A percentile compares a stretch with the other conserved stretches of the same genome.
Evolutionary conservation across 179 eudicot genomes (phyloP).

Genomic region (Spinacia oleracea): DNA sequence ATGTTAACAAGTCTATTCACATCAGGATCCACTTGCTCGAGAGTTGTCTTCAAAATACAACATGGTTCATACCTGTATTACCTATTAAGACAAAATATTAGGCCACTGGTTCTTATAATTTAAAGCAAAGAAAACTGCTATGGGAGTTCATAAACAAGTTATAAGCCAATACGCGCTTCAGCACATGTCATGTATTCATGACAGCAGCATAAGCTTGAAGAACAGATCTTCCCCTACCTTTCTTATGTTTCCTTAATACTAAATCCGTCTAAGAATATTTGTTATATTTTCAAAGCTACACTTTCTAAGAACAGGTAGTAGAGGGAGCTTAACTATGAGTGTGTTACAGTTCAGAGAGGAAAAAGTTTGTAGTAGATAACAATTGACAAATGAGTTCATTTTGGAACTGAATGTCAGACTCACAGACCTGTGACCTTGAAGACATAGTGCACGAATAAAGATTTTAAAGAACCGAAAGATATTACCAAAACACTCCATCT

Average conservation of each 20-base stretch:
- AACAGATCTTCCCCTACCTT: background rate
- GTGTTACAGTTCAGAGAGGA: background rate
- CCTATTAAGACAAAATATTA: background rate
- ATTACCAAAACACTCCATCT: background rate
- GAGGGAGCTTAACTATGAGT: background rate
- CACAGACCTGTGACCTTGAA: slow-evolving; percentile 18
- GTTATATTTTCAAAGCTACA: background rate
- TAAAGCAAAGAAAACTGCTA: background rate
- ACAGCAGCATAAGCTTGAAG: background rate
- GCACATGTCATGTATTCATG: background rate
- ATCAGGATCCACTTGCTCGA: background rate
- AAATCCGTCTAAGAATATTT: too few species aligned
- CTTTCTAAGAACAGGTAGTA: background rate
- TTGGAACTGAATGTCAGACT: slow-evolving; percentile 10
- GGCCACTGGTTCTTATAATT: background rate
- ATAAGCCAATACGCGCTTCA: background rate
- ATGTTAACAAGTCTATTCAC: background rate
- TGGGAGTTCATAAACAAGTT: background rate
- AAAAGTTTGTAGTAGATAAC: background rate
- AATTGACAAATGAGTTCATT: background rate
- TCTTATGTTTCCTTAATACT: background rate
- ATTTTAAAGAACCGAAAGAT: background rate
- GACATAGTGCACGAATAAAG: background rate
- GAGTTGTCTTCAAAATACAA: background rate
- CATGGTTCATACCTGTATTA: background rate